A percentile compares a stretch with the other conserved stretches of the same genome.
Conservation (phyloP, 1,284 basidiomycete genomes). For the Ustilago trichophora region DNA sequence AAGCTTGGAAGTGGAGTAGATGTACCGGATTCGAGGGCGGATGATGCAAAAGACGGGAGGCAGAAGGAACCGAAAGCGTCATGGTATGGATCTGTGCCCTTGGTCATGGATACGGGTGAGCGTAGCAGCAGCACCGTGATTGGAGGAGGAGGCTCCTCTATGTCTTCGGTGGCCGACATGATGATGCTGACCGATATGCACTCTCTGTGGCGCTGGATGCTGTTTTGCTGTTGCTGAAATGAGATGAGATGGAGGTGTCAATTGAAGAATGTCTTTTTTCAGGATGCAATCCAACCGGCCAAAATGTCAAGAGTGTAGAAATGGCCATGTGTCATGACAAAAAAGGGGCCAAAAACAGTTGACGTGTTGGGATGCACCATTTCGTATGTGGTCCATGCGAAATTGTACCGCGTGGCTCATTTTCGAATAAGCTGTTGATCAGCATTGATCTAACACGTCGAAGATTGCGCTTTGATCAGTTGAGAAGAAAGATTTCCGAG, state of each 20-base stretch:
- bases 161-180: constrained; percentile 34
- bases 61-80: constrained; percentile 65
- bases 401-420: background rate
- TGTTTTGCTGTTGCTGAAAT: too few species aligned
- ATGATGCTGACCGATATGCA: too few species aligned
- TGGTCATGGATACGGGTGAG: constrained; percentile 56
- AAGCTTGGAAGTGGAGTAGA: constrained; percentile 55
- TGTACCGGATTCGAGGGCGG: constrained; percentile 60
- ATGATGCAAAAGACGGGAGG: constrained; percentile 58
- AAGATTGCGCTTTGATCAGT: constrained; percentile 1
- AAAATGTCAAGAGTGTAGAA: too few species aligned
- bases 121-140: constrained; percentile 57
- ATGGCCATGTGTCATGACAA: constrained; percentile 15
- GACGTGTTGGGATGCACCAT: constrained; percentile 3
- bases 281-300: too few species aligned
- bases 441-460: too few species aligned
- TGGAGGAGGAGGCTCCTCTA: constrained; percentile 42
- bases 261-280: background rate
- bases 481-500: background rate
- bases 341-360: background rate
- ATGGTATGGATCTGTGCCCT: constrained; percentile 65
- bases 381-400: constrained; percentile 35
- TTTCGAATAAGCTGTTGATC: too few species aligned
- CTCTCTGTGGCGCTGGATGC: too few species aligned
- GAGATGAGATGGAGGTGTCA: background rate